Base-by-base conservation (phyloP, 2,329 filamentous ascomycete genomes). In the Xylariaceae sp. region DNA sequence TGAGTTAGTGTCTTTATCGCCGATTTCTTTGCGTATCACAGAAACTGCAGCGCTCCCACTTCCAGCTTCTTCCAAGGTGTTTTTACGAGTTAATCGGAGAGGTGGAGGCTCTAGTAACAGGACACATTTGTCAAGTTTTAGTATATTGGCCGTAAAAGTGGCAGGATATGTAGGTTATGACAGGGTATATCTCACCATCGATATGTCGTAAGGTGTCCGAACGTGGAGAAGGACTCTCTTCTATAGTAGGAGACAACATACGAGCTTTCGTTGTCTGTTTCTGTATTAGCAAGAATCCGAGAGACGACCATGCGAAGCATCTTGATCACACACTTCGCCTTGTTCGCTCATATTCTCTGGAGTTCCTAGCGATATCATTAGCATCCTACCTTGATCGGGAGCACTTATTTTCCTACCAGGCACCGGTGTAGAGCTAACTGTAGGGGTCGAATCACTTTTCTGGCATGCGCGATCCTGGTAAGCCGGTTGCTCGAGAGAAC, bases 401-500 rank as follows among this genome's bases (percentile, higher is more conserved):
- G 45, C 15, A 55, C 37, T 3, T 44, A 2, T 4, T 39, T 15
- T 62, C 70, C 58, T 68, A 74, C 72, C 65, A 13, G 62, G 53
- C 4, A 58, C 58, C 35, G 64, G 62, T 11, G 73, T 73, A 37
- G 75, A 72, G 35, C 72, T 76, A 44, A 70, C 72, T 1, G 73
- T 72, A n/a, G 73, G 73, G 6, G 75, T 72, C 5, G 76, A 78
- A 13, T 61, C 66, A 67, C 23, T 30, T 30, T 30, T 30, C 34
- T 69, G 65, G 17, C 60, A 62, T 13, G 58, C 44, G 18, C 54
- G 52, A 47, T 68, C 65, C 73, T 73, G 78, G 13, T 74, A 72
- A 18, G 67, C 70, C 30, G 77, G 75, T 17, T 72, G 74, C 53
- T 68, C 71, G 8, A 76, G 65, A 4, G 73, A 62, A 47, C 77